phyloP scores from a whole-genome alignment of 2,329 filamentous ascomycete genomes.

The Xylaria sp. region DNA sequence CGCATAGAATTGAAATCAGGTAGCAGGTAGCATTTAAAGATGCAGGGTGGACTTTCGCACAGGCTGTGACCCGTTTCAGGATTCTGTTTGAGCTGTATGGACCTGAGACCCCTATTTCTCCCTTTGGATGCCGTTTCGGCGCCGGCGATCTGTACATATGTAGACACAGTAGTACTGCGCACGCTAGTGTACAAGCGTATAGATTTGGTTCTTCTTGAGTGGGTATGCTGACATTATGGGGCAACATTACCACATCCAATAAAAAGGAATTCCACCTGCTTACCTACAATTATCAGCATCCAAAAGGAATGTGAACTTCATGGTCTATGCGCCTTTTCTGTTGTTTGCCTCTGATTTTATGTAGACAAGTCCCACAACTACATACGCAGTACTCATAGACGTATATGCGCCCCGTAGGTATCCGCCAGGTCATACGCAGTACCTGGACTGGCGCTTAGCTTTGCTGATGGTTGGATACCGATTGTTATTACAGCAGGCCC shows the following conservation, averaged over 20 bases:
- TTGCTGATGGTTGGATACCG: not conserved
- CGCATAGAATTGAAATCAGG: not conserved
- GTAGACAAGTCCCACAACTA: not conserved
- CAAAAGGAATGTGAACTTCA: not conserved
- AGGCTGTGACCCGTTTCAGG: conserved; percentile 22
- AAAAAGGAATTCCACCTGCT: not conserved
- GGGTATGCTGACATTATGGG: not conserved
- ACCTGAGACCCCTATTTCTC: conserved; percentile 16
- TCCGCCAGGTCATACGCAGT: not conserved
- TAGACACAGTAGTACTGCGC: not conserved
- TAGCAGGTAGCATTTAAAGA: conserved; percentile 1
- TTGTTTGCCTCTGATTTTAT: no score
- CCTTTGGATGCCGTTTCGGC: conserved; percentile 3
- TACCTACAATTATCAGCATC: not conserved
- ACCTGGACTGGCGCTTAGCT: conserved; percentile 24
- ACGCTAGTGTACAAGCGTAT: no score
- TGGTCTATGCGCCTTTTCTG: not conserved
- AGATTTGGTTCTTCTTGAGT: not conserved
- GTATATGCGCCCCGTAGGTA: not conserved
- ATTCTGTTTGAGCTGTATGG: conserved; percentile 21
- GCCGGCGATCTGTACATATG: not conserved
- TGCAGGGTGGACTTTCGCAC: not conserved
- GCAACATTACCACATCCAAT: not conserved
- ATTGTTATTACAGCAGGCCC: conserved; percentile 5
- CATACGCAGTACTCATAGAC: not conserved